These are phyloP conservation scores for Nakazawaea ernobii DNA, from an alignment of 805 yeast genomes.

Conservation along the genomic window DNA sequence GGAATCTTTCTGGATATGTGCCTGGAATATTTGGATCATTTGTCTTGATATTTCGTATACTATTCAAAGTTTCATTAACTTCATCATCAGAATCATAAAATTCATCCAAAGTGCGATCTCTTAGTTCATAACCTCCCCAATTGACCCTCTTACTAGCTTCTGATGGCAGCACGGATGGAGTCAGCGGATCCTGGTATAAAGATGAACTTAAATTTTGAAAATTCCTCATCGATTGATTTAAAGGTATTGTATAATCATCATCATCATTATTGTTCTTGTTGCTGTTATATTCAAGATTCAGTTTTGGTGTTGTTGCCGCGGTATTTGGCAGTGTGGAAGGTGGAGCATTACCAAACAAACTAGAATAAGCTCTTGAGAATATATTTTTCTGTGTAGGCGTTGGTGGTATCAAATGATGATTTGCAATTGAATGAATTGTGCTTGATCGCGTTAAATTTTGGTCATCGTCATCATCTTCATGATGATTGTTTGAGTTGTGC, in stretches of 20 bases:
- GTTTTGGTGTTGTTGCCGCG: not conserved
- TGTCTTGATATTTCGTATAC: not conserved
- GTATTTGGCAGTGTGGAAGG: not conserved
- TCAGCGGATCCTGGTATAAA: not conserved
- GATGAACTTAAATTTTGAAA: not conserved
- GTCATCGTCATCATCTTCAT: not conserved
- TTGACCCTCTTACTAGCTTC: not conserved
- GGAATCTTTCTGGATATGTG: conserved; percentile 7
- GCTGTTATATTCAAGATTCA: too few relatives aligned
- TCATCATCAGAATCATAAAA: conserved; percentile 10
- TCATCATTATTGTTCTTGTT: too few relatives aligned
- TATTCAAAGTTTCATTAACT: conserved; percentile 5
- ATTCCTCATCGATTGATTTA: conserved; percentile 8
- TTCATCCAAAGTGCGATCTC: conserved; percentile 1
- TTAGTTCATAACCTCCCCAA: conserved; percentile 7
- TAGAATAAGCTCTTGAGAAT: conserved; percentile 8
- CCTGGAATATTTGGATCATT: conserved; percentile 3
- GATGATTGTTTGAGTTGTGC: too few relatives aligned
- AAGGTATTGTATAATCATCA: not conserved
- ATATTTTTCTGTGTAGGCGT: conserved; percentile 7
- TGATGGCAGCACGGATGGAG: not conserved
- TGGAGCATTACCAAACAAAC: conserved; percentile 1
- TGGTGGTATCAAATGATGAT: conserved; percentile 8
- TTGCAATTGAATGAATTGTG: not conserved
- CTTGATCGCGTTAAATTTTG: too few relatives aligned